Conservation (phyloP, 1,139 yeast genomes). For the Candida sp. region DNA sequence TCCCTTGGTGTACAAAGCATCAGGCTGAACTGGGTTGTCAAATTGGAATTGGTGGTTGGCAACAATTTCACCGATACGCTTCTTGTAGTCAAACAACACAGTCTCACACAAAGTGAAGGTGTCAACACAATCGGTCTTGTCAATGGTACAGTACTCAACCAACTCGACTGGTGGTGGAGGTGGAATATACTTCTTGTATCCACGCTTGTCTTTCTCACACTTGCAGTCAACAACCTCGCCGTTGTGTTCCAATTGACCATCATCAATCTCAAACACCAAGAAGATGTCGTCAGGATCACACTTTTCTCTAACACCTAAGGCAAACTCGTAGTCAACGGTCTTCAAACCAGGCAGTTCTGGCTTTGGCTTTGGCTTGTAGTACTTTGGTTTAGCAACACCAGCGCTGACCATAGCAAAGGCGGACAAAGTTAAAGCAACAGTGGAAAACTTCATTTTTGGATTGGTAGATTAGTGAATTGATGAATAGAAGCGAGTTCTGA, state of each 20-base stretch:
- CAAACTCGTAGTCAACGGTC: constrained; percentile 10
- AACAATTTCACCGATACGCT: constrained; percentile 46
- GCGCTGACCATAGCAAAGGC: not conserved
- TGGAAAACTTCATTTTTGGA: constrained; percentile 4
- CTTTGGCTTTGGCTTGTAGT: constrained; percentile 2
- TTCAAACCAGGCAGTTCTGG: not conserved
- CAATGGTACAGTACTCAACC: not conserved
- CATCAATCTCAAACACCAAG: constrained; percentile 8
- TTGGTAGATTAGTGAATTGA: not conserved
- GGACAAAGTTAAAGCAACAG: constrained; percentile 1
- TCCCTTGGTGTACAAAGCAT: constrained; percentile 11
- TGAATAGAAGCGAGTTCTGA: not conserved
- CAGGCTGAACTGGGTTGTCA: constrained; percentile 33
- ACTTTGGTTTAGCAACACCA: not conserved
- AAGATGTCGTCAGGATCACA: constrained; percentile 6
- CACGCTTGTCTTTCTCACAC: constrained; percentile 1
- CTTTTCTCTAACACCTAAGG: constrained; percentile 11
- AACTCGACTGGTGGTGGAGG: too few species aligned
- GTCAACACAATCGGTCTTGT: not conserved
- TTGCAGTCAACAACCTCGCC: not conserved
- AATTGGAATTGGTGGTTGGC: constrained; percentile 52
- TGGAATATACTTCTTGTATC: too few species aligned
- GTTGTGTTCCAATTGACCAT: constrained; percentile 12
- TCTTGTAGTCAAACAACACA: constrained; percentile 37
- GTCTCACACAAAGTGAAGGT: constrained; percentile 51